Base-by-base conservation (phyloP, 164 flowering plant species). In the Vitis amurensis region DNA sequence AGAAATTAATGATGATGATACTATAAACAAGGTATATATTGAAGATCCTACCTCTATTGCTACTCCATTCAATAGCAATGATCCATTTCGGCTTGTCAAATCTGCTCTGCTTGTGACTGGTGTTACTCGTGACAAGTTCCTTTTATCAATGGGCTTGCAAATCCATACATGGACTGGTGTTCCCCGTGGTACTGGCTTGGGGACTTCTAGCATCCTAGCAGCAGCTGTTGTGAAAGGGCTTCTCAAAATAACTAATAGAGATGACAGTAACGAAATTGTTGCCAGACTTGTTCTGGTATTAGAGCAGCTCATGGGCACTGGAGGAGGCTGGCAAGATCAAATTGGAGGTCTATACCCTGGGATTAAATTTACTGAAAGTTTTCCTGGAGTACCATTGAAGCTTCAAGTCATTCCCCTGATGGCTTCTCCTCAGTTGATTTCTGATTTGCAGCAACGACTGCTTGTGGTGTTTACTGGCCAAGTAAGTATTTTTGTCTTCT, bases 281-380 rank as follows among this genome's bases (percentile, higher is more conserved):
- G 95, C 97, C 11, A 81, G 97, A 75, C 97, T 96, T 73, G 98
- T 96, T 70, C 72, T 93, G 70, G 94, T 96, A 16, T 64, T 92
- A 61, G 98, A 93, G 79, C 99, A 93, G 84, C 87, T 96, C 76
- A 96, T 96, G 99, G 99, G 99, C 31, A 96, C 98, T 3, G 98
- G 99, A 63, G 99, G 98, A 66, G 99, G 99, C 59, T 96, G 99
- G 99, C 99, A 96, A 82, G 99, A 96, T 80, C 99, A 96, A 76
- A 88, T 96, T 73, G 99, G 99, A 56, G 99, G 99, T 63, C 76
- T 93, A 48, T 96, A 92, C 72, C 93, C 98, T 11, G 98, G 98
- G 63, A 93, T 96, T 55, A 96, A 96, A 77, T 88, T 87, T 68
- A 92, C 98, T 15, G 57, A 90, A 47, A 93, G 99, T 78, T 89